Evolutionary conservation across 1,284 basidiomycete species (phyloP), one percentile per base, ranked within the genome.

Genomic region (Ceratobasidium sp.): DNA sequence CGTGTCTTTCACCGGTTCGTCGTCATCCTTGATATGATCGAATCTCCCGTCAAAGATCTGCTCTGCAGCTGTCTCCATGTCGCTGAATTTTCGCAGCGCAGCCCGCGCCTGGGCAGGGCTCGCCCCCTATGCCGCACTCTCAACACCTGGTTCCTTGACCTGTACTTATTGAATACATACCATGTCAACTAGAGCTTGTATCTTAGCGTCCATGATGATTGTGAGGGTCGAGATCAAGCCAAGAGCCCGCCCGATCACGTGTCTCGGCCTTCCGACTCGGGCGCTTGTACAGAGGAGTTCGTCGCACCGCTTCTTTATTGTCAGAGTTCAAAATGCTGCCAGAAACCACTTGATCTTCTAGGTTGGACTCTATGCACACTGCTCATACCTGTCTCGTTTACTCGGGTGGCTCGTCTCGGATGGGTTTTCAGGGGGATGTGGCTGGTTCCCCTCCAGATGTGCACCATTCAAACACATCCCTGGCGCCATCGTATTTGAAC

Each of bases 31-130:
- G 9, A 93, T 82, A 77, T 90, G 82, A 75, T 90, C 88, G 77
- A 93, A 94, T 76, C 89, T 87, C 21, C 93, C 94, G 73, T 90
- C 89, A 77, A 92, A 90, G 74, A 94, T 89, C 67, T 83, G 87
- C 79, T 92, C 93, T 2, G 94, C 93, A n/a, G 94, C 94, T 77
- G 90, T 84, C 91, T 92, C 92, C 38, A 93, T 90, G 83, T 95
- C 93, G 4, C 78, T 79, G 77, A 90, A 86, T 77, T 88, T 87
- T 73, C 83, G 85, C 77, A 95, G 81, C 14, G 93, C 93, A 54
- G 90, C 92, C 75, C 85, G 85, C 48, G 94, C 94, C 81, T 93
- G 89, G 23, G 87, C 86, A 12, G 81, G 79, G 1, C 88, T 92
- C 46, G 92, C 92, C 75, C 94, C 93, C 92, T 94, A 36, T 14